These are phyloP conservation scores for Aspergillus carlsbadensis DNA, from an alignment of 495 filamentous ascomycete species.

Conservation along the genomic window DNA sequence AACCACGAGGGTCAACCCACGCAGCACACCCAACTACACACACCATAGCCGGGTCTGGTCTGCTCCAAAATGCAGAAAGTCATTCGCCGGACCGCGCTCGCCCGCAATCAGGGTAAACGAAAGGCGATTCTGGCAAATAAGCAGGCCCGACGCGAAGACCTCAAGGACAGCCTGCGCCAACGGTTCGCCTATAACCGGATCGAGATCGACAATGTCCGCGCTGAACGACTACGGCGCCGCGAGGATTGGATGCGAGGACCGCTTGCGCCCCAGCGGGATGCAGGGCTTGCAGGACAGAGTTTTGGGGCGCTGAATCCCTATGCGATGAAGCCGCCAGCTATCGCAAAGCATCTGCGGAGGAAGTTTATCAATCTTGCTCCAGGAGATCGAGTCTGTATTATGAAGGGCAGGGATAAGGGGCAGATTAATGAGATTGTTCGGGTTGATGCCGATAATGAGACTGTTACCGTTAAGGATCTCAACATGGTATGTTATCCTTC, in stretches of 20 bases:
- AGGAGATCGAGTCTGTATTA: conserved; percentile 75
- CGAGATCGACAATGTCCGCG: conserved; percentile 29
- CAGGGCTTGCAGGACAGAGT: conserved; percentile 43
- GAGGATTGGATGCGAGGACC: conserved; percentile 78
- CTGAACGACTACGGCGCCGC: conserved; percentile 36
- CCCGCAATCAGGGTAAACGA: conserved; percentile 59
- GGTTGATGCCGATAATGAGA: conserved; percentile 57
- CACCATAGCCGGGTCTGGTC: conserved; percentile 34
- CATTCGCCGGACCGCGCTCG: conserved; percentile 64
- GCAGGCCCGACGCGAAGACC: conserved; percentile 31
- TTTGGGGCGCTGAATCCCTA: conserved; percentile 52
- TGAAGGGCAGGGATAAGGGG: conserved; percentile 74
- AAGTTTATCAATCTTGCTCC: conserved; percentile 61
- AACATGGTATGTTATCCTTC: conserved; percentile 60
- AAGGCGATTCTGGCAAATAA: conserved; percentile 45
- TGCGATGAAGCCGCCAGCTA: conserved; percentile 32
- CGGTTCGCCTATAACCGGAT: conserved; percentile 34
- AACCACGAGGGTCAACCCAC: not conserved
- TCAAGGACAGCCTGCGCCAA: conserved; percentile 33
- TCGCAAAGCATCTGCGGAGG: conserved; percentile 48
- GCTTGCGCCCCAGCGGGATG: conserved; percentile 70
- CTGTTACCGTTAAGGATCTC: conserved; percentile 59
- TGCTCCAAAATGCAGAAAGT: conserved; percentile 68
- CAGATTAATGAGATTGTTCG: conserved; percentile 68
- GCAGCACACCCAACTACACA: not conserved